Evolutionary conservation across 1,139 yeast species (phyloP), one percentile per base, ranked within the genome.

Genomic region (Hyphopichia buzzinii): DNA sequence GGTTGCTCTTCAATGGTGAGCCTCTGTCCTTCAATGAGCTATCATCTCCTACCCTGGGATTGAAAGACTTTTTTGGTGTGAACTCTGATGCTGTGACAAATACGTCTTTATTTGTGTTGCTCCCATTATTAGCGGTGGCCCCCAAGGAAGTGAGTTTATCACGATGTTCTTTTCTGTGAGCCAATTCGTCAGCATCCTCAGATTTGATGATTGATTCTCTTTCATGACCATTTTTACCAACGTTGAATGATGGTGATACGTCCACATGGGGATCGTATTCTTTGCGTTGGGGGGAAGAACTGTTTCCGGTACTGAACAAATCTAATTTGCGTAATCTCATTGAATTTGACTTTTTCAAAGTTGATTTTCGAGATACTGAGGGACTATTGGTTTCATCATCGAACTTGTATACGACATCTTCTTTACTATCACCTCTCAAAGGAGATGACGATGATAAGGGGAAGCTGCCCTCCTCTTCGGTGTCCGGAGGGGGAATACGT

Each of bases 241-340:
- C 35, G 29, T 52, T 48, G 40, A 54, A 52, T 1, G 52, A 44
- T 2, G 59, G 58, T 4, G 53, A 44, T 4, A 38, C 30, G 22
- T 43, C 37, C 15, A 37, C 36, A 26, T 19, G 8, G 8, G 6
- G 6, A 19, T 19, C 10, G 10, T 31, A 26, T 13, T 36, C 29
- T 17, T 37, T 34, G 19, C 37, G 15, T 8, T 23, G 11, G 8
- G 17, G 17, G 17, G 10, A 19, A 27, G 15, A 4, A 27, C n/a
- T 25, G 16, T 17, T 11, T 6, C 11, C 26, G 12, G 19, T 14
- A 37, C 47, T 57, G 44, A 68, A 69, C 25, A 71, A 51, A 39
- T 70, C 64, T 31, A 71, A 54, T 39, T 68, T 70, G n/a, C 75
- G 51, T 27, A 71, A 62, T 35, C 71, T 60, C 64, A 66, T 62